A percentile compares a stretch with the other conserved stretches of the same genome.
Conservation (phyloP, 106 monocot species). For the Dendrobium catenatum region DNA sequence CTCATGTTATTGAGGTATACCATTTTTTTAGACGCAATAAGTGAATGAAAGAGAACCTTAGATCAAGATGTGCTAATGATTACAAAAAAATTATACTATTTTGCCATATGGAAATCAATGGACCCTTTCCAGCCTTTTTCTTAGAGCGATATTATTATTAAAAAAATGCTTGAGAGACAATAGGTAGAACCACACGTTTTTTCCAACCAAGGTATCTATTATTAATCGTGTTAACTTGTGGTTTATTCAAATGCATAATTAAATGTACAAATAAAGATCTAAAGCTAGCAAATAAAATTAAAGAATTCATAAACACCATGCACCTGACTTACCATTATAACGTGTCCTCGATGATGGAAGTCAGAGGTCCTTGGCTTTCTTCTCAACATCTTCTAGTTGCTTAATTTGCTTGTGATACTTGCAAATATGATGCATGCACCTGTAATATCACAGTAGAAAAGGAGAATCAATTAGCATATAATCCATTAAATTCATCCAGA, state of each 20-base stretch:
- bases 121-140: not conserved
- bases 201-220: not conserved
- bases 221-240: not conserved
- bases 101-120: not conserved
- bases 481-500: not conserved
- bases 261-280: not conserved
- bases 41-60: too few relatives aligned
- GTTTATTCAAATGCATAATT: not conserved
- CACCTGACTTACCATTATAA: not conserved
- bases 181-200: not conserved
- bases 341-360: not conserved
- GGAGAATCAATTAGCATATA: not conserved
- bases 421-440: slow-evolving; percentile 56
- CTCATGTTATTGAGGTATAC: too few relatives aligned
- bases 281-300: not conserved
- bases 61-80: not conserved
- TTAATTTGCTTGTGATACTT: slow-evolving; percentile 61
- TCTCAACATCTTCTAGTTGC: slow-evolving; percentile 62
- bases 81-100: not conserved
- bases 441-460: slow-evolving; percentile 12
- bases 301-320: not conserved
- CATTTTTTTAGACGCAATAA: too few relatives aligned
- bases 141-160: not conserved
- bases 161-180: not conserved
- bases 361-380: slow-evolving; percentile 55